Conservation (phyloP, 2,329 filamentous ascomycete genomes). For the Cladophialophora chaetospira region DNA sequence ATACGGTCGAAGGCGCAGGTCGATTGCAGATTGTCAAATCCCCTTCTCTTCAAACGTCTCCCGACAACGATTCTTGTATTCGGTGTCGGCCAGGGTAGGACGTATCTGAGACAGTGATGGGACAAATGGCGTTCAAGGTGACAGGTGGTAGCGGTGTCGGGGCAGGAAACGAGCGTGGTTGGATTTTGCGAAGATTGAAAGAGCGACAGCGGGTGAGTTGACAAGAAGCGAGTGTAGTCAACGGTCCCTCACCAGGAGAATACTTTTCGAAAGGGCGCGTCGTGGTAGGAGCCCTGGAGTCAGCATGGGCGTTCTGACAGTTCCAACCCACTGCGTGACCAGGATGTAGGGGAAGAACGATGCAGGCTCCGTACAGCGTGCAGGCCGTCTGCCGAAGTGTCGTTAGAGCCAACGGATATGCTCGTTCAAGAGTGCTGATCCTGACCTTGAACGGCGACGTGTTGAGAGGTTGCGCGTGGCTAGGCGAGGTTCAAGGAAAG, state of each 20-base stretch:
- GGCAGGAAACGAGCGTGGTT: constrained; percentile 18
- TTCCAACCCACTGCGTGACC: constrained; percentile 6
- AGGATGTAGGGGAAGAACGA: constrained; percentile 9
- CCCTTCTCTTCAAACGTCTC: constrained; percentile 12
- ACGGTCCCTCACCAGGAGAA: constrained; percentile 6
- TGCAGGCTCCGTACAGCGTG: constrained; percentile 5
- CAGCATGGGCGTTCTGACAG: constrained; percentile 1
- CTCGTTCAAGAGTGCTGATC: constrained; percentile 1
- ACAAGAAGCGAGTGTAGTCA: constrained; percentile 12
- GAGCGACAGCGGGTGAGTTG: constrained; percentile 10
- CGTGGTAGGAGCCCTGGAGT: neutral
- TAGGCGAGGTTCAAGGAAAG: constrained; percentile 3
- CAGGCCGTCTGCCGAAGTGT: neutral
- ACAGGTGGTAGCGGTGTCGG: neutral
- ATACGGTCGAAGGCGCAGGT: neutral
- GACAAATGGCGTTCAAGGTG: neutral
- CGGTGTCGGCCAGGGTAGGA: constrained; percentile 1
- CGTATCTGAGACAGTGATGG: constrained; percentile 16
- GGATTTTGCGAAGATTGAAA: neutral
- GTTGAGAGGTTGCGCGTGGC: constrained; percentile 8
- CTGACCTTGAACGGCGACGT: constrained; percentile 1
- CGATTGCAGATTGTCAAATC: neutral
- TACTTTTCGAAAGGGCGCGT: constrained; percentile 16
- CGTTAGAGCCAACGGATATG: neutral
- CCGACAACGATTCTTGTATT: neutral